Percentiles rank a stretch among this genome's conserved stretches.
phyloP scores from a whole-genome alignment of 345 rosid genomes.

The Eutrema japonicum region DNA sequence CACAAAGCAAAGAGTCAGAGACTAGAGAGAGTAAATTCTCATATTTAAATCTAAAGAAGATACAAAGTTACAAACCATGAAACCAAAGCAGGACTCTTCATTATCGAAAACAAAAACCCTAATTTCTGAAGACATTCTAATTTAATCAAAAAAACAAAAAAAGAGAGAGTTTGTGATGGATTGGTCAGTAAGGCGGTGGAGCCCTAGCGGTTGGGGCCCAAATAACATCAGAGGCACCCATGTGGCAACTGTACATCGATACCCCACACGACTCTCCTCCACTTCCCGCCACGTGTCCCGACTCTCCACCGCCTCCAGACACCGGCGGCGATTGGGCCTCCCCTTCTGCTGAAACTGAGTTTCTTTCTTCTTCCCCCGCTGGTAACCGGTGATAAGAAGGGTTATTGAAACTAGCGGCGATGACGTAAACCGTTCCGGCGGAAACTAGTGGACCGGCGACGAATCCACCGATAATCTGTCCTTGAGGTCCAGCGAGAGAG shows the following conservation, averaged over 20 bases:
- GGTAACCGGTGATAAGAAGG: conserved; percentile 71
- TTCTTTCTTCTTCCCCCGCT: conserved; percentile 52
- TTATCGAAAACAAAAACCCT: conserved; percentile 26
- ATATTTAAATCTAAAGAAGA: conserved; percentile 1
- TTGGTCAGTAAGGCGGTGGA: conserved; percentile 59
- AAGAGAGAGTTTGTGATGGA: neutral
- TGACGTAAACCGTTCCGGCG: conserved; percentile 65
- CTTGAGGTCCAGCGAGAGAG: conserved; percentile 90
- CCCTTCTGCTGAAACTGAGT: conserved; percentile 54
- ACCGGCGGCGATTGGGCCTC: conserved; percentile 58
- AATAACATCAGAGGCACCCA: conserved; percentile 64
- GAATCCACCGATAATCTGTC: conserved; percentile 89
- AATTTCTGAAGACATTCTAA: conserved; percentile 20
- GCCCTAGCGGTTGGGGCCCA: conserved; percentile 80
- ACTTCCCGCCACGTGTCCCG: conserved; percentile 52
- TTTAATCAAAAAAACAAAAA: neutral
- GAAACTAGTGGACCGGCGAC: conserved; percentile 79
- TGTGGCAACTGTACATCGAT: conserved; percentile 67
- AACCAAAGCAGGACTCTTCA: neutral
- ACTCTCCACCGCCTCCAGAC: conserved; percentile 63
- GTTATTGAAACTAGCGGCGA: conserved; percentile 80
- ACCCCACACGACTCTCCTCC: conserved; percentile 60
- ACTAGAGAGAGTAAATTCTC: neutral
- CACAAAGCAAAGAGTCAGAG: neutral
- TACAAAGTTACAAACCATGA: neutral